Base-by-base conservation (phyloP, 2,329 filamentous ascomycete genomes). In the Whalleya microplaca region DNA sequence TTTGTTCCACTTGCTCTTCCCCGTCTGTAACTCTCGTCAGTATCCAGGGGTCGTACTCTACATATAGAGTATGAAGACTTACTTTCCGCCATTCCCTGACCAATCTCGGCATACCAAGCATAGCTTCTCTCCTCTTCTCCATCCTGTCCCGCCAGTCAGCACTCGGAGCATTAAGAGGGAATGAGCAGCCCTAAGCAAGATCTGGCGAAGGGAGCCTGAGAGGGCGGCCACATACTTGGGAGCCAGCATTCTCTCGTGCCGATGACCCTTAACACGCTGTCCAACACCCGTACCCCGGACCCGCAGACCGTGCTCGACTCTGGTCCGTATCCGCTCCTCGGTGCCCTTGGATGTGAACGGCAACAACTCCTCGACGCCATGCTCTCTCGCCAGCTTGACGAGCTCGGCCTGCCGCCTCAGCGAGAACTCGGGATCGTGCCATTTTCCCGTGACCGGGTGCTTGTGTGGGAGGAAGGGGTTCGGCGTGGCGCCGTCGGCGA, bases 31-130 rank as follows among this genome's bases (percentile, higher is more conserved):
- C 19, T 18, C n/a, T 12, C 29, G 68, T 81, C 67, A 80, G 75
- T 51, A 70, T 47, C 9, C 23, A 27, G 9, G 23, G 3, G 20
- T 41, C 20, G 40, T n/a, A 43, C 49, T 50, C 23, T 8, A 19
- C 5, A 4, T 3, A n/a, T n/a, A n/a, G 10, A 18, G 16, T 16
- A 43, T 40, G 45, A 53, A n/a, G 42, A 76, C 86, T 73, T 79
- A 95, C 91, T 85, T 90, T 87, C 78, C 96, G 96, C 95, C 94
- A 99, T 74, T 90, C 82, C 75, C 89, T 85, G 73, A 99, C 91
- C 79, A 98, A 84, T 70, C 89, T 86, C 62, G 94, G 92, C 95
- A 99, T 99, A 58, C 88, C 87, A 79, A 96, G 75, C 91, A 98
- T 97, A 57, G 95, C 95, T 75, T 91, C 84, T 82, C 89, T 90